phyloP scores from a whole-genome alignment of 2,329 filamentous ascomycete species.

The Dactylellina cionopaga region DNA sequence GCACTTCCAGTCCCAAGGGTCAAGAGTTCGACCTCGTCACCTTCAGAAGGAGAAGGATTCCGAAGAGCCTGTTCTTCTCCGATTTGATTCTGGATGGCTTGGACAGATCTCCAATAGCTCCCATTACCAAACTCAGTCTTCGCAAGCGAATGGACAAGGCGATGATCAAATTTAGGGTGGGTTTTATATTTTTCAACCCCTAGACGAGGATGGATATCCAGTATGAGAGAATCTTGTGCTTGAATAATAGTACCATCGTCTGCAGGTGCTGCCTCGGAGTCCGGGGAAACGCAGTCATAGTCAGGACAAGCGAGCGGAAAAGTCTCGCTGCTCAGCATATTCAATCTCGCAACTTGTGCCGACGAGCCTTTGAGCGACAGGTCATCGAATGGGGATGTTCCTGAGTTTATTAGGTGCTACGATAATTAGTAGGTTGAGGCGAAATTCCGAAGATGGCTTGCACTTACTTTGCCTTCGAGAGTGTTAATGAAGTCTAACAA shows the following conservation, averaged over 20 bases:
- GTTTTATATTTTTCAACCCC: slow-evolving; percentile 9
- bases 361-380: slow-evolving; percentile 76
- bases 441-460: slow-evolving; percentile 61
- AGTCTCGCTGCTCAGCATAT: slow-evolving; percentile 75
- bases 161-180: slow-evolving; percentile 53
- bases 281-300: slow-evolving; percentile 68
- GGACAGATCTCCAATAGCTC: slow-evolving; percentile 68
- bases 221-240: slow-evolving; percentile 23
- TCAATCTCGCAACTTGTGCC: slow-evolving; percentile 73
- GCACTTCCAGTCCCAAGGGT: slow-evolving; percentile 92
- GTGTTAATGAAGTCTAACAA: slow-evolving; percentile 75
- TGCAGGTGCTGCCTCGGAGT: slow-evolving; percentile 54
- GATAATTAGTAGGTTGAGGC: background rate
- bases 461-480: slow-evolving; percentile 60
- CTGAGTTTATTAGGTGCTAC: slow-evolving; percentile 79
- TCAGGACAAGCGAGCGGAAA: slow-evolving; percentile 71
- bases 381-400: slow-evolving; percentile 78
- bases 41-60: slow-evolving; percentile 71
- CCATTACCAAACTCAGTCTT: slow-evolving; percentile 47
- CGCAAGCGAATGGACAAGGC: slow-evolving; percentile 52
- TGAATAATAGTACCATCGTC: slow-evolving; percentile 22
- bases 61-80: slow-evolving; percentile 55
- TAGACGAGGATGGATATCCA: slow-evolving; percentile 31
- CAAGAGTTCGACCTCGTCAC: slow-evolving; percentile 80
- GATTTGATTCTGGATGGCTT: slow-evolving; percentile 61